These are phyloP conservation scores for Pseudozyma tsukubaensis DNA, from an alignment of 1,284 basidiomycete genomes.

Conservation along the genomic window DNA sequence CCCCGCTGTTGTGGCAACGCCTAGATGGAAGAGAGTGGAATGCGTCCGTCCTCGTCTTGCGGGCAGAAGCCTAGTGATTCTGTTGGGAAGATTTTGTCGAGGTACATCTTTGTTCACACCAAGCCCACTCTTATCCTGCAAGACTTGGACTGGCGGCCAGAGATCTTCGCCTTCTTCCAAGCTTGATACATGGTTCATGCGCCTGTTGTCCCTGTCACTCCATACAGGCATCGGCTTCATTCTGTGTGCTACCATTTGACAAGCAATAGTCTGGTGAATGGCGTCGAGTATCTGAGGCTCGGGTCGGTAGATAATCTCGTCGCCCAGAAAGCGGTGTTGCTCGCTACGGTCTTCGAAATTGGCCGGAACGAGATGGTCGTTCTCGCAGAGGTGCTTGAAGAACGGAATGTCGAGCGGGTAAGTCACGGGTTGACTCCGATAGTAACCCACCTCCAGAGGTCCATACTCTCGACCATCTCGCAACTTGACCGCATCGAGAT, in stretches of 20 bases:
- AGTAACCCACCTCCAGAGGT: background rate
- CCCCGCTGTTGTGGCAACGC: background rate
- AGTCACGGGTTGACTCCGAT: background rate
- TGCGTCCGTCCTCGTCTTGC: too few relatives aligned
- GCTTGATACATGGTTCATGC: background rate
- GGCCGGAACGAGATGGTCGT: background rate
- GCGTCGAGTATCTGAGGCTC: background rate
- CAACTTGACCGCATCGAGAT: background rate
- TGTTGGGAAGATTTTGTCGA: too few relatives aligned
- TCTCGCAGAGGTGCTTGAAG: background rate
- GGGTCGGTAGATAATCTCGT: background rate
- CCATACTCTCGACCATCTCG: background rate
- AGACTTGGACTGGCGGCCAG: slow-evolving; percentile 11
- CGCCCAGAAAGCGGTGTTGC: background rate
- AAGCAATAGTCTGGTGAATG: background rate
- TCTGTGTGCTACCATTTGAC: background rate
- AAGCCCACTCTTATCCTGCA: background rate
- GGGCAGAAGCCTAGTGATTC: too few relatives aligned
- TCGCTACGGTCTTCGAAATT: background rate
- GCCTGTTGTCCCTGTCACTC: too few relatives aligned
- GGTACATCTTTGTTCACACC: too few relatives aligned
- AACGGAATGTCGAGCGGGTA: background rate
- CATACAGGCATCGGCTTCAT: background rate
- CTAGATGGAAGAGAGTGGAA: background rate
- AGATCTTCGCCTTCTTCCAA: slow-evolving; percentile 13